Conservation (phyloP, 202 grass and related monocot genomes). For the Elaeis oleifera region DNA sequence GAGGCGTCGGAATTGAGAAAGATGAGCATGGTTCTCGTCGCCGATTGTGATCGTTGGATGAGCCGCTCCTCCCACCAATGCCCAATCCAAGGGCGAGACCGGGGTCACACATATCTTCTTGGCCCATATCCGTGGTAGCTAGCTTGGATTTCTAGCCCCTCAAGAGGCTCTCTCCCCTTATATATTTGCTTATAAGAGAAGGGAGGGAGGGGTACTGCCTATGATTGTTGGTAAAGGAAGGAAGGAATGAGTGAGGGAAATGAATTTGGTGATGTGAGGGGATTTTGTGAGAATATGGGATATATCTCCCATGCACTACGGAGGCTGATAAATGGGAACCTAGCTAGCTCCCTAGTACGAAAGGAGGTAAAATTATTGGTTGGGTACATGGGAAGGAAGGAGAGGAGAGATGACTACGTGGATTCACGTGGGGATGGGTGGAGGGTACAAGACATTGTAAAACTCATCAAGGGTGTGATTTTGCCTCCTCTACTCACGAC, state of each 20-base stretch:
- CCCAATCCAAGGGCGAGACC: slow-evolving; percentile 11
- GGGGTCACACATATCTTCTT: neutral
- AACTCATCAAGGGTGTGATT: too few relatives aligned
- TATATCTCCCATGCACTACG: too few relatives aligned
- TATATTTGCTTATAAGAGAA: neutral
- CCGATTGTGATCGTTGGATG: neutral
- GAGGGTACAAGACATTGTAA: too few relatives aligned
- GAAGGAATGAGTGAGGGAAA: slow-evolving; percentile 5
- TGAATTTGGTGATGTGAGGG: neutral
- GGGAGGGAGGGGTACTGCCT: neutral
- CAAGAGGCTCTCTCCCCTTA: neutral
- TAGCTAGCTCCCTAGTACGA: too few relatives aligned
- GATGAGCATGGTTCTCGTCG: neutral
- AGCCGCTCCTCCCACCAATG: neutral
- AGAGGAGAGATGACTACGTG: too few relatives aligned
- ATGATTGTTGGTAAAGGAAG: slow-evolving; percentile 6
- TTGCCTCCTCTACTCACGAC: too few relatives aligned
- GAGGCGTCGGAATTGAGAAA: neutral
- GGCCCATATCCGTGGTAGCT: neutral
- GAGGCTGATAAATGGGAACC: too few relatives aligned
- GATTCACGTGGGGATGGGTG: too few relatives aligned
- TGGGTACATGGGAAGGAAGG: too few relatives aligned
- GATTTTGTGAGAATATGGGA: too few relatives aligned
- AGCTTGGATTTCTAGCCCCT: neutral
- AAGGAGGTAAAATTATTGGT: too few relatives aligned